Conservation (phyloP, 208 protist species). For the Crithidia brevicula region DNA sequence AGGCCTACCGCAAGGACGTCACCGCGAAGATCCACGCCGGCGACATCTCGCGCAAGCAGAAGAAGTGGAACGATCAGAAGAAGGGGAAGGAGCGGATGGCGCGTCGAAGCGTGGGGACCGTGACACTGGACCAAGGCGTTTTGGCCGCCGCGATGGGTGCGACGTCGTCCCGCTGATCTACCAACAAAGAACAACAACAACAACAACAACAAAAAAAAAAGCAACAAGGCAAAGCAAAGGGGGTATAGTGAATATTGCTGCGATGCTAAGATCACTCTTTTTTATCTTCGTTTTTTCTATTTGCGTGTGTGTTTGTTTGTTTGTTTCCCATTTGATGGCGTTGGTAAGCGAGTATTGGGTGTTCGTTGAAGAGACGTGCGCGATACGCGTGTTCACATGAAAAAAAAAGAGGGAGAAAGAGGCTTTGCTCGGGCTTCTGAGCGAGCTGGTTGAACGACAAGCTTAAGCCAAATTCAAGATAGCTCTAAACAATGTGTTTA, state of each 20-base stretch:
- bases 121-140: constrained; percentile 93
- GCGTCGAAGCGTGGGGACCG: constrained; percentile 87
- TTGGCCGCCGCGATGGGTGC: constrained; percentile 91
- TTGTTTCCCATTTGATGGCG: not conserved
- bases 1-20: constrained; percentile 95
- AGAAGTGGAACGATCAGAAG: constrained; percentile 97
- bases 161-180: constrained; percentile 38
- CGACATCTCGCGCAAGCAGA: constrained; percentile 96
- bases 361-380: too few relatives aligned
- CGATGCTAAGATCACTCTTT: too few relatives aligned
- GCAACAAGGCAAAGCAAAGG: too few relatives aligned
- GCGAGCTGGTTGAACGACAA: too few relatives aligned
- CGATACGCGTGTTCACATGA: too few relatives aligned
- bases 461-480: too few relatives aligned
- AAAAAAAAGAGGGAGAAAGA: too few relatives aligned
- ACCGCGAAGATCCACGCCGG: constrained; percentile 96
- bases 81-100: constrained; percentile 98
- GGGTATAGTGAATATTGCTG: too few relatives aligned
- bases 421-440: too few relatives aligned
- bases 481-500: too few relatives aligned
- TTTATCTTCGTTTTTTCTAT: not conserved
- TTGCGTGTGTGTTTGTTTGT: constrained; percentile 4
- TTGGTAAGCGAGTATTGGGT: too few relatives aligned
- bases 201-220: not conserved
- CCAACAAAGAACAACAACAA: not conserved